Conservation (phyloP, 2,329 filamentous ascomycete genomes). For the Myriangium duriaei region DNA sequence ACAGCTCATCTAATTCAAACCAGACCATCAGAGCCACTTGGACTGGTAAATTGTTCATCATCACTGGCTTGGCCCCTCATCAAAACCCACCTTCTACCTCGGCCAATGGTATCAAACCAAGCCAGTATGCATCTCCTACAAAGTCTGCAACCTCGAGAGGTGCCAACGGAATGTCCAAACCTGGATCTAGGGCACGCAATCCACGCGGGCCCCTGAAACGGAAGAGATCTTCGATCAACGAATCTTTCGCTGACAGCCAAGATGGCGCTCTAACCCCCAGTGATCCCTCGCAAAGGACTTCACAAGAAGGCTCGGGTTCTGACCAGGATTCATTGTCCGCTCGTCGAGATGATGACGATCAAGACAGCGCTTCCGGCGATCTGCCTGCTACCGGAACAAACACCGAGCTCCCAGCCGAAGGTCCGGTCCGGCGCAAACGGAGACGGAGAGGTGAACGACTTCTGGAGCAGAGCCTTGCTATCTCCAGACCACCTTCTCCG, state of each 20-base stretch:
- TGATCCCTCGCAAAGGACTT: slow-evolving; percentile 2
- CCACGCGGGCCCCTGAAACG: slow-evolving; percentile 1
- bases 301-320: background rate
- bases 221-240: slow-evolving; percentile 4
- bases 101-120: background rate
- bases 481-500: slow-evolving; percentile 20
- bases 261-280: slow-evolving; percentile 2
- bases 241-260: slow-evolving; percentile 3
- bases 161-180: background rate
- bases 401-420: background rate
- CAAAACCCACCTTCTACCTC: slow-evolving; percentile 2
- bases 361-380: slow-evolving; percentile 1
- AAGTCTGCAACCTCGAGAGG: background rate
- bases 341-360: slow-evolving; percentile 1
- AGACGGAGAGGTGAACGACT: slow-evolving; percentile 4
- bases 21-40: slow-evolving; percentile 4
- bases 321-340: background rate
- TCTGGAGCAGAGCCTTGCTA: slow-evolving; percentile 4
- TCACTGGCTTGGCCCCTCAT: slow-evolving; percentile 4
- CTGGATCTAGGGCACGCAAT: background rate
- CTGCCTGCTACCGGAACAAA: background rate
- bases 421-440: background rate
- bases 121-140: background rate
- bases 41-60: slow-evolving; percentile 7
- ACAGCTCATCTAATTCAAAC: background rate